phyloP scores from a whole-genome alignment of 495 filamentous ascomycete genomes.

The Aspergillus nanangensis region DNA sequence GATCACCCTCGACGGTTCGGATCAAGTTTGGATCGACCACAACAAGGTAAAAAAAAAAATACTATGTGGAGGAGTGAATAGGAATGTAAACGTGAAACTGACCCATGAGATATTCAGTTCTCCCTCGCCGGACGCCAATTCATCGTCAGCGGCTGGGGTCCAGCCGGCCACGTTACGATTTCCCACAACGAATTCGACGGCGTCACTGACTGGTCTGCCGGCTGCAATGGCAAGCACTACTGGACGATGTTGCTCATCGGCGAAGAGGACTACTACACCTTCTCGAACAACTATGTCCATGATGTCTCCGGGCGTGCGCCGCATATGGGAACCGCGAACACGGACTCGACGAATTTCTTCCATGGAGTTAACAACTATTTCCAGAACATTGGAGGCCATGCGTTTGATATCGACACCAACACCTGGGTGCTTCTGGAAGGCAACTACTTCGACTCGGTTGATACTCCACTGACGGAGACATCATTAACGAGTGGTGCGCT shows the following conservation, averaged over 20 bases:
- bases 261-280: conserved; percentile 13
- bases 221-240: conserved; percentile 47
- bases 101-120: conserved; percentile 5
- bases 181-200: conserved; percentile 43
- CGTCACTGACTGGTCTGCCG: conserved; percentile 36
- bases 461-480: conserved; percentile 8
- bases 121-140: conserved; percentile 15
- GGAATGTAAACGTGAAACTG: too few relatives aligned
- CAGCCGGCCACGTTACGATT: conserved; percentile 16
- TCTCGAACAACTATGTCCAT: conserved; percentile 25
- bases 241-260: conserved; percentile 33
- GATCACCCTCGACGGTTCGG: conserved; percentile 14
- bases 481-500: conserved; percentile 4
- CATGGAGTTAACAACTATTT: conserved; percentile 25
- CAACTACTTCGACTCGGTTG: conserved; percentile 12
- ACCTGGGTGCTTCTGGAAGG: conserved; percentile 13
- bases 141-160: conserved; percentile 14
- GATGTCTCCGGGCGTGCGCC: conserved; percentile 39
- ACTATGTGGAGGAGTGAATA: too few relatives aligned
- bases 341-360: conserved; percentile 34
- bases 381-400: conserved; percentile 14
- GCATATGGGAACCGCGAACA: conserved; percentile 29
- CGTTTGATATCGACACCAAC: conserved; percentile 14
- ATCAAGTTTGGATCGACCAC: conserved; percentile 23
- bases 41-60: conserved; percentile 9